A percentile compares a stretch with the other conserved stretches of the same genome.
Evolutionary conservation across 257 asterid species (phyloP).

Genomic region (Avicennia marina): DNA sequence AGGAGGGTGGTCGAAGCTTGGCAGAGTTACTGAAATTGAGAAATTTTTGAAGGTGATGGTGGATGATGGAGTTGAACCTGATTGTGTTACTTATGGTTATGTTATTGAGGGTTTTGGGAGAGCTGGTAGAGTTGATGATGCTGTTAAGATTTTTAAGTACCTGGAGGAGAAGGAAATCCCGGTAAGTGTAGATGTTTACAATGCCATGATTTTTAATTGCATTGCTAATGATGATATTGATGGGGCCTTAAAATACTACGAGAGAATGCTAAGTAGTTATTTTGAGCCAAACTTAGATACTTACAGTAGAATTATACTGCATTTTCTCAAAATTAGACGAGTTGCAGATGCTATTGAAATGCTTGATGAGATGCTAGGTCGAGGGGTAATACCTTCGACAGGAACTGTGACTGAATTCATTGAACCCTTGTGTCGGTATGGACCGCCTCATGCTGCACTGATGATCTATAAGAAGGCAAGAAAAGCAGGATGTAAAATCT

Average conservation of each 20-base stretch:
- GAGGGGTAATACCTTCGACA: slow-evolving; percentile 54
- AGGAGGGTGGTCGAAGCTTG: slow-evolving; percentile 78
- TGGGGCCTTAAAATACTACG: slow-evolving; percentile 48
- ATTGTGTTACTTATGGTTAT: slow-evolving; percentile 50
- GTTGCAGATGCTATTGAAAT: slow-evolving; percentile 84
- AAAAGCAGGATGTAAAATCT: slow-evolving; percentile 65
- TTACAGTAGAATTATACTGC: slow-evolving; percentile 46
- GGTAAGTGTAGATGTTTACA: slow-evolving; percentile 49
- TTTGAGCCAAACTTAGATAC: slow-evolving; percentile 62
- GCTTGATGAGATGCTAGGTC: slow-evolving; percentile 75
- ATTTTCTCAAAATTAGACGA: slow-evolving; percentile 52
- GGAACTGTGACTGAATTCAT: slow-evolving; percentile 66
- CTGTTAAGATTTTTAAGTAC: slow-evolving; percentile 47
- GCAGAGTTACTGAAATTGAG: slow-evolving; percentile 66
- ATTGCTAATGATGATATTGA: slow-evolving; percentile 47
- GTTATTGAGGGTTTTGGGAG: slow-evolving; percentile 81
- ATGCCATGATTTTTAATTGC: slow-evolving; percentile 69
- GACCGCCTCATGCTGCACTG: slow-evolving; percentile 94
- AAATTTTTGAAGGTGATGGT: slow-evolving; percentile 56
- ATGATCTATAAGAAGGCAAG: slow-evolving; percentile 72
- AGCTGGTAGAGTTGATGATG: slow-evolving; percentile 58
- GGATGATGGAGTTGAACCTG: slow-evolving; percentile 65
- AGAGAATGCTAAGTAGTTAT: slow-evolving; percentile 38
- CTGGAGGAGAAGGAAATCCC: slow-evolving; percentile 45
- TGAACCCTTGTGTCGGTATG: slow-evolving; percentile 70